Evolutionary conservation across 164 flowering plant genomes (phyloP).

Genomic region (Stephania japonica): DNA sequence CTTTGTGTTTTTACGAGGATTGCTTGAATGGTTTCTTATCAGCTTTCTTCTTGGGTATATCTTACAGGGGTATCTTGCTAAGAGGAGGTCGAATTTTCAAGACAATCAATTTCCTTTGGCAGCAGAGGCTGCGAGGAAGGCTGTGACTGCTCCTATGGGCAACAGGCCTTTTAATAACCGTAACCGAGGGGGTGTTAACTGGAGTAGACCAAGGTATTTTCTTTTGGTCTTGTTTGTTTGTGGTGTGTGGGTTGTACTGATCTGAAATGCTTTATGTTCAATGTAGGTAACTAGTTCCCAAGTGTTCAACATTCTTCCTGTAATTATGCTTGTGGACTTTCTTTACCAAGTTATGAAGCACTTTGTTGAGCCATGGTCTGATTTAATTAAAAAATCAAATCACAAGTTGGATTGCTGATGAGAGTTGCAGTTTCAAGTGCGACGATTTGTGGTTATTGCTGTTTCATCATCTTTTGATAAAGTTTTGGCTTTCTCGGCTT

Average conservation of each 20-base stretch:
- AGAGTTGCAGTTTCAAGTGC: neutral
- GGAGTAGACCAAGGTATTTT: constrained; percentile 59
- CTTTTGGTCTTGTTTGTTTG: too few species aligned
- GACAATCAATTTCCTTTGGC: constrained; percentile 70
- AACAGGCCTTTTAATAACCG: constrained; percentile 35
- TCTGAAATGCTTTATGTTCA: neutral
- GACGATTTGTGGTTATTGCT: neutral
- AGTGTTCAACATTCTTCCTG: neutral
- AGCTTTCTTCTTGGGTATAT: neutral
- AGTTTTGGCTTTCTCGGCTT: neutral
- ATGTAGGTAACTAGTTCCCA: constrained; percentile 50
- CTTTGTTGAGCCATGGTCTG: neutral
- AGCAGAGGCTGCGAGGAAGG: constrained; percentile 65
- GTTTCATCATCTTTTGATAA: neutral
- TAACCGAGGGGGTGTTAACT: constrained; percentile 27
- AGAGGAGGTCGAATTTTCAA: constrained; percentile 74
- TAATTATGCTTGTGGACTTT: neutral
- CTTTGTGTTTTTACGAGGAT: neutral
- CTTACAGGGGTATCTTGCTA: constrained; percentile 69
- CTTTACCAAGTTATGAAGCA: neutral
- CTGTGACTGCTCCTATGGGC: constrained; percentile 53
- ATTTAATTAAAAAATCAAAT: too few species aligned
- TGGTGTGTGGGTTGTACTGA: neutral
- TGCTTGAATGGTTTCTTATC: neutral
- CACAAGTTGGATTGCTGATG: neutral